phyloP scores from a whole-genome alignment of 371 early-diverging fungal genomes.

The Rhizopus arrhizus region DNA sequence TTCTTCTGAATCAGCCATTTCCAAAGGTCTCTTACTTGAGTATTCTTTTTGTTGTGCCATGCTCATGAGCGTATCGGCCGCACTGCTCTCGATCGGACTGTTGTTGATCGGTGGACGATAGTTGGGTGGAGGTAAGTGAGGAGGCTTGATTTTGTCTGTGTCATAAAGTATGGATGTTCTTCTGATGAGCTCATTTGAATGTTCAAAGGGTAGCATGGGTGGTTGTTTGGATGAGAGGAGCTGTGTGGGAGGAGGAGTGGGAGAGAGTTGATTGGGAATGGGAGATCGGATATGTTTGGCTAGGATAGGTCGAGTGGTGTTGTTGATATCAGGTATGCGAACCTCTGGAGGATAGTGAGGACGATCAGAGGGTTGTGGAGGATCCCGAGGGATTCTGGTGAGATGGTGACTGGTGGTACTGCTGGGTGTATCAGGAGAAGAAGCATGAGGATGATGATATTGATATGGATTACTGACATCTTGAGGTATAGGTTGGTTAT shows the following conservation, averaged over 20 bases:
- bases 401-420: slow-evolving; percentile 5
- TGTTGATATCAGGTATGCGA: slow-evolving; percentile 38
- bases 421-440: slow-evolving; percentile 3
- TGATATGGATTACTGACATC: slow-evolving; percentile 61
- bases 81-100: slow-evolving; percentile 38
- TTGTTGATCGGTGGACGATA: slow-evolving; percentile 1
- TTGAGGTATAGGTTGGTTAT: slow-evolving; percentile 52
- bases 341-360: slow-evolving; percentile 26
- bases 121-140: slow-evolving; percentile 2
- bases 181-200: slow-evolving; percentile 19
- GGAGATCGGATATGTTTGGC: slow-evolving; percentile 23
- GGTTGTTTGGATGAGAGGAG: neutral
- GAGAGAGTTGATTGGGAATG: slow-evolving; percentile 27
- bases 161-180: slow-evolving; percentile 34
- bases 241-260: slow-evolving; percentile 9
- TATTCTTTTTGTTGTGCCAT: slow-evolving; percentile 31
- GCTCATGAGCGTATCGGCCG: slow-evolving; percentile 45
- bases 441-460: slow-evolving; percentile 26
- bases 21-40: slow-evolving; percentile 23
- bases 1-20: slow-evolving; percentile 31
- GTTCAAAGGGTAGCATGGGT: too few species aligned
- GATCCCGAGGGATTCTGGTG: slow-evolving; percentile 31
- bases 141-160: slow-evolving; percentile 10
- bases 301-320: slow-evolving; percentile 1
- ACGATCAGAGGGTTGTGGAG: slow-evolving; percentile 29